phyloP scores from a whole-genome alignment of 106 monocot genomes.

The Posidonia australis region DNA sequence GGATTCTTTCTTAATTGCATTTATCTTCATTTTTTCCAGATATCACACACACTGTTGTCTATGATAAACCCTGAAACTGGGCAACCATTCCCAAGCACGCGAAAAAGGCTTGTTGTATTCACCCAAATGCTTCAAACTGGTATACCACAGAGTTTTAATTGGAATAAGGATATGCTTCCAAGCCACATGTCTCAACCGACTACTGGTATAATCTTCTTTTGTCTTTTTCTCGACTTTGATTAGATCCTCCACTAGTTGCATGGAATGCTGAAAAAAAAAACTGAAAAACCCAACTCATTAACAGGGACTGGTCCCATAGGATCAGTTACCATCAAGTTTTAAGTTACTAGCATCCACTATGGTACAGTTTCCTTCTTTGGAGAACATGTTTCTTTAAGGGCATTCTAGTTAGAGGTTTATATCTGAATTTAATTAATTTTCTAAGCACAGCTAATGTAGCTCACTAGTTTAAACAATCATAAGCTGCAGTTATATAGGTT shows the following conservation, averaged over 20 bases:
- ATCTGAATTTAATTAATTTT: no score
- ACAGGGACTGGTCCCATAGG: no score
- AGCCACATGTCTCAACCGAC: neutral
- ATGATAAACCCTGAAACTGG: constrained; percentile 58
- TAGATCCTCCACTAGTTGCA: neutral
- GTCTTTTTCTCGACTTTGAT: neutral
- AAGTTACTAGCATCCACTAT: no score
- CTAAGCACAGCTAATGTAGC: no score
- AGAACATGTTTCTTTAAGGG: no score
- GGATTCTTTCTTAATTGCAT: neutral
- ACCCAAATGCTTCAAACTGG: constrained; percentile 84
- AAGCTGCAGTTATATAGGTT: no score
- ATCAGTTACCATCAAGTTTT: no score
- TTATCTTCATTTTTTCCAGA: constrained; percentile 22
- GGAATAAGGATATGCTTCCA: constrained; percentile 18
- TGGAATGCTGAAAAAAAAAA: neutral
- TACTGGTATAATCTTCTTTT: constrained; percentile 1
- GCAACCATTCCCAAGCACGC: constrained; percentile 44
- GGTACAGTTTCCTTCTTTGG: no score
- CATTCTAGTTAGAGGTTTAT: no score
- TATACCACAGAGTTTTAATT: constrained; percentile 56
- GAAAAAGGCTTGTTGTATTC: constrained; percentile 63
- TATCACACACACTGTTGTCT: constrained; percentile 81
- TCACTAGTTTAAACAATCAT: no score
- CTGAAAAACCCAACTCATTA: no score